Percentiles rank a stretch among this genome's conserved stretches.
Evolutionary conservation across 179 eudicot species (phyloP).

Genomic region (Beta corolliflora): DNA sequence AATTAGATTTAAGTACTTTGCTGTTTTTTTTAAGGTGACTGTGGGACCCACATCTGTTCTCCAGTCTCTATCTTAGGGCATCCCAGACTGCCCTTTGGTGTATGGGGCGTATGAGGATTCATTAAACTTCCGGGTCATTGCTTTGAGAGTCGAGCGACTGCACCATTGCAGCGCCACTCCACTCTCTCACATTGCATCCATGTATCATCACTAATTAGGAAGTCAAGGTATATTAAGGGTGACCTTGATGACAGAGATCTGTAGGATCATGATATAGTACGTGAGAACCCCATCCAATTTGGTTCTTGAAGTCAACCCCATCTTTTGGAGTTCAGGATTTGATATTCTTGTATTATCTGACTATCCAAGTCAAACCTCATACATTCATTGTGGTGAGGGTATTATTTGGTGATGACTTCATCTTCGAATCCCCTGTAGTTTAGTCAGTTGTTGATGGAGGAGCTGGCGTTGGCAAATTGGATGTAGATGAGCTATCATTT

Average conservation of each 20-base stretch:
- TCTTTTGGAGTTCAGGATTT: background rate
- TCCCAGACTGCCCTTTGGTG: background rate
- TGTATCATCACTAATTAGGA: background rate
- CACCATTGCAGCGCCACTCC: background rate
- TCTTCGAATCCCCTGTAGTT: background rate
- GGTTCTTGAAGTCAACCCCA: too few species aligned
- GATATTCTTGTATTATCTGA: background rate
- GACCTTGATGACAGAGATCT: background rate
- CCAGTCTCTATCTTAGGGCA: background rate
- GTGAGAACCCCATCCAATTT: too few species aligned
- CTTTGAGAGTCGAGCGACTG: background rate
- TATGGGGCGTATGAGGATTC: background rate
- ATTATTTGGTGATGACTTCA: background rate
- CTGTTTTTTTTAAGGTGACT: background rate
- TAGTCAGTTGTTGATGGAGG: conserved; percentile 1
- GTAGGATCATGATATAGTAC: background rate
- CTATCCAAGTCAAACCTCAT: background rate
- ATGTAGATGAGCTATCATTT: background rate
- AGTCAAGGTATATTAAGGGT: background rate
- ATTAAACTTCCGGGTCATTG: background rate
- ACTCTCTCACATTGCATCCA: background rate
- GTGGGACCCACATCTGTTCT: background rate
- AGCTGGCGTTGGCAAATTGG: background rate
- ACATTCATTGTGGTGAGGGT: background rate
- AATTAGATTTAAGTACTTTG: background rate